phyloP scores from a whole-genome alignment of 768 basidiomycete species.

The Suillus subluteus region DNA sequence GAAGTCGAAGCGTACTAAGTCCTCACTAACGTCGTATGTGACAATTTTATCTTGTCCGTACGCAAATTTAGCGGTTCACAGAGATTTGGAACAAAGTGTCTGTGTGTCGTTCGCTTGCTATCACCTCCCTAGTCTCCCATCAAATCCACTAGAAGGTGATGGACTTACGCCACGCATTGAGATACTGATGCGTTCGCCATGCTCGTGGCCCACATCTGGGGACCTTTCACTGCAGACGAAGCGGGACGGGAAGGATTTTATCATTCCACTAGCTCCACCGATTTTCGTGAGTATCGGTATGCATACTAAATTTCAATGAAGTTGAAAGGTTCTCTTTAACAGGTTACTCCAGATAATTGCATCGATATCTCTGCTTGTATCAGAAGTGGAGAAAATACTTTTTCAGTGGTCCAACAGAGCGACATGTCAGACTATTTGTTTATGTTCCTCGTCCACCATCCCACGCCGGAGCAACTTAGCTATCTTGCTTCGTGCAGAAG shows the following conservation, averaged over 20 bases:
- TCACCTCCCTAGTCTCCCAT: constrained; percentile 29
- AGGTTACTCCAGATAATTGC: constrained; percentile 53
- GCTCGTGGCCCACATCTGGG: constrained; percentile 48
- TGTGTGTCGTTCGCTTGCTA: constrained; percentile 54
- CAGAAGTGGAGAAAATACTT: constrained; percentile 42
- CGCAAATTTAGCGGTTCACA: constrained; percentile 19
- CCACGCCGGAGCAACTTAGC: constrained; percentile 48
- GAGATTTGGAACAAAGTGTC: constrained; percentile 38
- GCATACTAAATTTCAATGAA: neutral
- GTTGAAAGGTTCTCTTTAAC: constrained; percentile 4
- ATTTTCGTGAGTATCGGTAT: constrained; percentile 40
- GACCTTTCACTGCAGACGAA: constrained; percentile 21
- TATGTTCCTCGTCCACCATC: constrained; percentile 51
- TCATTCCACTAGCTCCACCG: constrained; percentile 33
- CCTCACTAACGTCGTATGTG: constrained; percentile 39
- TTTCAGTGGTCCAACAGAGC: constrained; percentile 45
- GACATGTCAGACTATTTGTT: constrained; percentile 50
- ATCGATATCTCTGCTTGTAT: constrained; percentile 56
- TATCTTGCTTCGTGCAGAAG: constrained; percentile 20
- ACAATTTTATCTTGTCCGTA: neutral
- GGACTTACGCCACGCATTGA: constrained; percentile 18
- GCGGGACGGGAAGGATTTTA: constrained; percentile 11
- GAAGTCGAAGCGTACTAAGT: constrained; percentile 33
- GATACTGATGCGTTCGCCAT: constrained; percentile 29
- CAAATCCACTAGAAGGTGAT: constrained; percentile 17